phyloP scores from a whole-genome alignment of 805 yeast species.

The Ogataea philodendri region DNA sequence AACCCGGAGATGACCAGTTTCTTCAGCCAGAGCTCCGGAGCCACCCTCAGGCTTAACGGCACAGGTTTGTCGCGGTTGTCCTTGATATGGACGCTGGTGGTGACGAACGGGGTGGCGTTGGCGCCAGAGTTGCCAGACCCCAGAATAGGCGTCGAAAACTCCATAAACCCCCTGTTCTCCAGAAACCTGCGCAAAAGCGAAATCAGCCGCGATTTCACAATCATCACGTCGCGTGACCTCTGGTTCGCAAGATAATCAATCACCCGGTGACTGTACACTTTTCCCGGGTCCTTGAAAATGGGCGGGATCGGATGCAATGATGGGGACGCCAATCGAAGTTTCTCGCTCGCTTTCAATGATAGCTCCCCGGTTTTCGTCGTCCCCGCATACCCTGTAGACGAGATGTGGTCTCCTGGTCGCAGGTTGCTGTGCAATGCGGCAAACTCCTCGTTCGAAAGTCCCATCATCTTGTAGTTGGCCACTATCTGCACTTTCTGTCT shows the following conservation, averaged over 20 bases:
- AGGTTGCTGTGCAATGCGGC: conserved; percentile 39
- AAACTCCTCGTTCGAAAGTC: conserved; percentile 43
- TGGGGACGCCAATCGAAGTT: conserved; percentile 59
- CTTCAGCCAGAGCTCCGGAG: conserved; percentile 95
- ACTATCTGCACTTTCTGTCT: conserved; percentile 57
- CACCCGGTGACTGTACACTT: conserved; percentile 65
- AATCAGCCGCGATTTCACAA: conserved; percentile 55
- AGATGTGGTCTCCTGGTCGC: conserved; percentile 70
- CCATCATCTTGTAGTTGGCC: conserved; percentile 50
- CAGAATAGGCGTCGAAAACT: conserved; percentile 87
- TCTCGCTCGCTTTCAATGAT: conserved; percentile 57
- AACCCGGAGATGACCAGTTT: conserved; percentile 79
- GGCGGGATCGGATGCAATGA: conserved; percentile 72
- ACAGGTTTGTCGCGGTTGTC: conserved; percentile 25
- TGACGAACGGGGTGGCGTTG: conserved; percentile 80
- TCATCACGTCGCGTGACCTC: conserved; percentile 43
- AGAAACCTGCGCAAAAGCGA: conserved; percentile 58
- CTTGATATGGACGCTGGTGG: conserved; percentile 40
- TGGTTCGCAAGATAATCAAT: conserved; percentile 68
- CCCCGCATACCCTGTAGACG: conserved; percentile 69
- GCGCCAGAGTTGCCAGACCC: conserved; percentile 77
- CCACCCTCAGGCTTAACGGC: conserved; percentile 69
- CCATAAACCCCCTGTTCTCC: conserved; percentile 55
- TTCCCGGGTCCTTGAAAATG: conserved; percentile 49
- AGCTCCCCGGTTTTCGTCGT: conserved; percentile 75